Percentiles rank a stretch among this genome's conserved stretches.
phyloP scores from a whole-genome alignment of 352 stramenopile genomes.

The Elongisporangium prolatum region DNA sequence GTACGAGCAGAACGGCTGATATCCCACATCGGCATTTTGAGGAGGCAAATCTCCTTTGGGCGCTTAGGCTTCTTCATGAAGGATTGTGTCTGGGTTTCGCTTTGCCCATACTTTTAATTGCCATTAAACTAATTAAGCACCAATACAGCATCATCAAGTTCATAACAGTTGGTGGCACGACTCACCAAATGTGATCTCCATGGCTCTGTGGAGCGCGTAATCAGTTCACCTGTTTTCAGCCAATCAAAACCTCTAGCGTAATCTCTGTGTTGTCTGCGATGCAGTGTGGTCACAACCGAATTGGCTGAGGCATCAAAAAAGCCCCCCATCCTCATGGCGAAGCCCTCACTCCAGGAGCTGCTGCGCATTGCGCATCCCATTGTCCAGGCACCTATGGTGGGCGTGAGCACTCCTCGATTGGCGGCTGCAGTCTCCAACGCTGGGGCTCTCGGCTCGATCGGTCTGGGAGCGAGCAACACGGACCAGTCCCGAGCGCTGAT shows the following conservation, averaged over 20 bases:
- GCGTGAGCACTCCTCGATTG: slow-evolving; percentile 29
- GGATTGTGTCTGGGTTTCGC: too few relatives aligned
- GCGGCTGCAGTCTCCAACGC: slow-evolving; percentile 29
- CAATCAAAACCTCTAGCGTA: background rate
- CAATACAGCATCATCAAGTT: too few relatives aligned
- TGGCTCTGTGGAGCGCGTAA: too few relatives aligned
- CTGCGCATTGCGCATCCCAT: slow-evolving; percentile 20
- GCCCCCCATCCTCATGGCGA: slow-evolving; percentile 7
- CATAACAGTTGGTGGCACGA: too few relatives aligned
- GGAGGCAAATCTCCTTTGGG: too few relatives aligned
- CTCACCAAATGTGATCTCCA: too few relatives aligned
- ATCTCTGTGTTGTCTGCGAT: background rate
- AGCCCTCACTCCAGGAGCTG: slow-evolving; percentile 13
- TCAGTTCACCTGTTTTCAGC: background rate
- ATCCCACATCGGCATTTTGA: too few relatives aligned
- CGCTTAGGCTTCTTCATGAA: too few relatives aligned
- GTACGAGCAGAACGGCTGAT: too few relatives aligned
- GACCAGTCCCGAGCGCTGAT: slow-evolving; percentile 24
- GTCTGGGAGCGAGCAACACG: slow-evolving; percentile 22
- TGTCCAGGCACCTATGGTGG: slow-evolving; percentile 55
- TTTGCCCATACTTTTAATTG: too few relatives aligned
- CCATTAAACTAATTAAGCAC: too few relatives aligned
- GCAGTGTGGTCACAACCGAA: background rate
- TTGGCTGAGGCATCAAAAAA: background rate
- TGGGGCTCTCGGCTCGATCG: slow-evolving; percentile 48